Percentiles rank a stretch among this genome's conserved stretches.
These are phyloP conservation scores for Medakamo hakoo DNA, from an alignment of 139 green algal genomes.

Conservation along the genomic window DNA sequence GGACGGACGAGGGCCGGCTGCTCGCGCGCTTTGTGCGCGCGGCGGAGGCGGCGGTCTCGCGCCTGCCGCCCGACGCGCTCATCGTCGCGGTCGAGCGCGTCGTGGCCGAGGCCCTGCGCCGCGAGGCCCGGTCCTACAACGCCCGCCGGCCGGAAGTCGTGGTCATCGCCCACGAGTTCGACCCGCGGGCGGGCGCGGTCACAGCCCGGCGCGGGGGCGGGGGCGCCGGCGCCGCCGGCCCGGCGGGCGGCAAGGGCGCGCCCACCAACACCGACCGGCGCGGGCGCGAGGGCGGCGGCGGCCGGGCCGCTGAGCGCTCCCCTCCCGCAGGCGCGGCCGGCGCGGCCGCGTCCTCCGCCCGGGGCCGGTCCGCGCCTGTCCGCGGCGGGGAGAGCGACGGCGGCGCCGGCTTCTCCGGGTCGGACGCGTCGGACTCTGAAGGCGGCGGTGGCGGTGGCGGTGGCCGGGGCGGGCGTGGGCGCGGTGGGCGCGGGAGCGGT, in stretches of 20 bases:
- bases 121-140: conserved; percentile 57
- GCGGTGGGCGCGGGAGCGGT: neutral
- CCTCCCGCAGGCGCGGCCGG: neutral
- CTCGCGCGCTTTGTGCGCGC: conserved; percentile 41
- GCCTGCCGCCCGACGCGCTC: conserved; percentile 28
- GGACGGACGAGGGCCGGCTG: conserved; percentile 62
- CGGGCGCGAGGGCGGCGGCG: conserved; percentile 2
- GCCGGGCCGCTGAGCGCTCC: neutral
- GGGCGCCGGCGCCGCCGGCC: too few relatives aligned
- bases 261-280: neutral
- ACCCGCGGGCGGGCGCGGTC: conserved; percentile 10
- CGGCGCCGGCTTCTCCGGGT: too few relatives aligned
- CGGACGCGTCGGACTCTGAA: neutral
- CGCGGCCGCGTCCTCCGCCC: neutral
- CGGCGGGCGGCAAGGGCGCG: conserved; percentile 3
- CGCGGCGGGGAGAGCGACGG: neutral
- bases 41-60: conserved; percentile 15
- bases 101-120: conserved; percentile 40
- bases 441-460: conserved; percentile 1
- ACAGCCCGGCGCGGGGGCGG: too few relatives aligned
- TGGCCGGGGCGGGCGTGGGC: neutral
- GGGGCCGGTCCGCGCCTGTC: neutral
- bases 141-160: conserved; percentile 70
- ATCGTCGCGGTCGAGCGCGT: conserved; percentile 56
- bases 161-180: conserved; percentile 47